Base-by-base conservation (phyloP, 768 basidiomycete species). In the Lactifluus volemus region DNA sequence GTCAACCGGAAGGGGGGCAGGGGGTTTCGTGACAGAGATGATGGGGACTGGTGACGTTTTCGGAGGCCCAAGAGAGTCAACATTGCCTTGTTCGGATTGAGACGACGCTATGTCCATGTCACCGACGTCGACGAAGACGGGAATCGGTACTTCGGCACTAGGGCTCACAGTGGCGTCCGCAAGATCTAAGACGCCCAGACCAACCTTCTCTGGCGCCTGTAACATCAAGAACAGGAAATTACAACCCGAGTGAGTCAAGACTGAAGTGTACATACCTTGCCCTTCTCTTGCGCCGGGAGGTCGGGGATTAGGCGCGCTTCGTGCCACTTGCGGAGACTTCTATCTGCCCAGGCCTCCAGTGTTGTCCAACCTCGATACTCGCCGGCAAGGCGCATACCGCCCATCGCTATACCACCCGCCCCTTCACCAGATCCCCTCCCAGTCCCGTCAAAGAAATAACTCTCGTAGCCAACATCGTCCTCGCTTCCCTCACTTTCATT, bases 361-460 rank as follows among this genome's bases (percentile, higher is more conserved):
- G 93, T 89, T 70, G 79, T 89, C 94, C 93, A 97, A 6, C 95
- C 93, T 71, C 82, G 81, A 69, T 97, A 97, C 69, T 92, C 86
- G 34, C 92, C 95, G 4, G 81, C 80, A 67, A 95, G 74, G 47
- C 88, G 81, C 67, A 97, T 70, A 4, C 82, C 83, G 29, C 84
- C 84, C 10, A 80, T 72, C 25, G 89, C 86, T 11, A 81, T 79
- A 65, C 89, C 90, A 4, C 86, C 87, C 5, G 88, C 87, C 10
- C 85, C 88, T 63, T 90, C 87, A 11, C 88, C 88, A 67, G 84
- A 83, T 4, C 89, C 89, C 8, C 85, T 79, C 32, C 87, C 88
- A 52, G 75, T 84, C 12, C 88, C 89, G 68, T 90, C 86, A 67
- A 86, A 87, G 73, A 90, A 94, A 72, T 95, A 95, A 61, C 86